Conservation (phyloP, 768 basidiomycete species). For the Macrolepiota fuliginosa region DNA sequence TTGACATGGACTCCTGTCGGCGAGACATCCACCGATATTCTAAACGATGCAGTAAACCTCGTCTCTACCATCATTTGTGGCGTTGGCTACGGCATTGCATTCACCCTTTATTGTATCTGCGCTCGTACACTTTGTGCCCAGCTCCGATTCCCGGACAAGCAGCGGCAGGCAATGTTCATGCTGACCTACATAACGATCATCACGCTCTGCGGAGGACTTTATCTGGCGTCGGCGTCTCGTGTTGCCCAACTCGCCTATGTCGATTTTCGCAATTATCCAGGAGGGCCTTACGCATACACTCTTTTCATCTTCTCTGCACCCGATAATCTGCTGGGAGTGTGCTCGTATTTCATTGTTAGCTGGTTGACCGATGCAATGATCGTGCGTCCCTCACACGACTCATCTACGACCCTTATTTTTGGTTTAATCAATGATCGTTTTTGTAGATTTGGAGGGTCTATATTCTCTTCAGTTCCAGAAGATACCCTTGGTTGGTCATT, state of each 20-base stretch:
- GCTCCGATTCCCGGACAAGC: neutral
- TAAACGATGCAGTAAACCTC: neutral
- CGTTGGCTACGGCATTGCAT: slow-evolving; percentile 13
- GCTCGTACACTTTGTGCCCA: neutral
- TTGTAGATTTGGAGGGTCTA: slow-evolving; percentile 16
- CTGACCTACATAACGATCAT: too few species aligned
- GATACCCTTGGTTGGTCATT: neutral
- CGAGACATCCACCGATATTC: neutral
- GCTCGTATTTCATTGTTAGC: slow-evolving; percentile 14
- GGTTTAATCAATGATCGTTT: neutral
- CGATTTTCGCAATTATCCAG: slow-evolving; percentile 17
- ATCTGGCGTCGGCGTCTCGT: slow-evolving; percentile 3
- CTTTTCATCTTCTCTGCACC: slow-evolving; percentile 6
- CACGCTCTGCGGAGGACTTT: slow-evolving; percentile 1
- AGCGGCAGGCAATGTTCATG: neutral
- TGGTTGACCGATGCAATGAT: slow-evolving; percentile 18
- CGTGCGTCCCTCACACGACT: slow-evolving; percentile 1
- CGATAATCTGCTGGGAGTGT: slow-evolving; percentile 11
- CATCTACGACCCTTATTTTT: too few species aligned
- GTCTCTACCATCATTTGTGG: slow-evolving; percentile 8
- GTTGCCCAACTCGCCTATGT: slow-evolving; percentile 16
- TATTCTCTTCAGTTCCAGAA: neutral
- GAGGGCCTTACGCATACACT: slow-evolving; percentile 15
- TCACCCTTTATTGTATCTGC: slow-evolving; percentile 15
- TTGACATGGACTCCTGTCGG: neutral